A percentile compares a stretch with the other conserved stretches of the same genome.
Evolutionary conservation across 2,329 filamentous ascomycete genomes (phyloP).

Genomic region (Plectosphaerella sp.): DNA sequence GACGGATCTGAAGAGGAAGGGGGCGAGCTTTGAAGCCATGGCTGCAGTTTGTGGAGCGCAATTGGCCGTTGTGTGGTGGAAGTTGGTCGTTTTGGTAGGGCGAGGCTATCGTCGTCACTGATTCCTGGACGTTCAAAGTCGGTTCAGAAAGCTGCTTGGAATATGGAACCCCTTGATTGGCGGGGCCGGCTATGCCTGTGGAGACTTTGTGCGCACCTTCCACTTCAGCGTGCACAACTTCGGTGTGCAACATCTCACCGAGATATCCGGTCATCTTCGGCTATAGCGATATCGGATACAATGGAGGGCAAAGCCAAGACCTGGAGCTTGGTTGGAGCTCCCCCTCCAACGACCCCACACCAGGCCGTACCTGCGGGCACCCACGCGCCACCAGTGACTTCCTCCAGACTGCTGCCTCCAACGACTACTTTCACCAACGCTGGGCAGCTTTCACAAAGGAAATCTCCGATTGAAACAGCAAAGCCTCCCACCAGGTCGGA

Average conservation of each 20-base stretch:
- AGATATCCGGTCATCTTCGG: neutral
- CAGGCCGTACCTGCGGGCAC: no score
- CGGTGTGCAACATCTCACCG: neutral
- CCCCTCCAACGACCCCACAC: neutral
- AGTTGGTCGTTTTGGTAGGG: neutral
- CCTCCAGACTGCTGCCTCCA: no score
- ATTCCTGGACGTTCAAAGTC: conserved; percentile 14
- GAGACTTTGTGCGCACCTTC: neutral
- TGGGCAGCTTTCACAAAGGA: no score
- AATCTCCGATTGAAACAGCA: no score
- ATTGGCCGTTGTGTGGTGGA: conserved; percentile 13
- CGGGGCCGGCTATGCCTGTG: neutral
- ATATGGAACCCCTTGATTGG: conserved; percentile 12
- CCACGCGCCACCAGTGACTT: no score
- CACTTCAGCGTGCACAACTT: neutral
- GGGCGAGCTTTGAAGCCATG: conserved; percentile 83
- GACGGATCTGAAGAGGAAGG: conserved; percentile 66
- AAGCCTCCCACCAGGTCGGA: no score
- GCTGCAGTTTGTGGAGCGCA: conserved; percentile 20
- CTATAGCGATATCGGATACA: neutral
- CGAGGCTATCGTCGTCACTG: conserved; percentile 7
- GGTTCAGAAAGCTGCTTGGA: conserved; percentile 14
- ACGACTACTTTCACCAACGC: no score
- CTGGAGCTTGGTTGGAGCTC: neutral
- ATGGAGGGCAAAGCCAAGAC: neutral